These are phyloP conservation scores for Solioccasus polychromus DNA, from an alignment of 768 basidiomycete genomes.

Conservation along the genomic window DNA sequence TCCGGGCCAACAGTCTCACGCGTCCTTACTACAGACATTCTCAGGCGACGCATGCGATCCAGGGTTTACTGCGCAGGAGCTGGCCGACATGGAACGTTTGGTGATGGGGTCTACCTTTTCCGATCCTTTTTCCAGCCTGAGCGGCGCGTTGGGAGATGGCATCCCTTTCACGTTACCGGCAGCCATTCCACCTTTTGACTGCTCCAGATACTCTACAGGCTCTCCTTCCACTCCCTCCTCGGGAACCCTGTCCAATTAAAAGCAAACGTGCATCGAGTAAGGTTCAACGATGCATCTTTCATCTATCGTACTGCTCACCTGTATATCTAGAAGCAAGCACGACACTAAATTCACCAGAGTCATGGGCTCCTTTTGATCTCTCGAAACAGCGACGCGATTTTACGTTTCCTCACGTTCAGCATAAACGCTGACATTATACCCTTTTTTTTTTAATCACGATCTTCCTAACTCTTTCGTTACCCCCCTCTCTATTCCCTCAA, in stretches of 20 bases:
- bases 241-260: constrained; percentile 4
- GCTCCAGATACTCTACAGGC: constrained; percentile 5
- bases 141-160: neutral
- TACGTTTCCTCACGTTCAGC: no score
- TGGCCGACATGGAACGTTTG: constrained; percentile 18
- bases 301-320: neutral
- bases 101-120: constrained; percentile 19
- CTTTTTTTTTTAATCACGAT: no score
- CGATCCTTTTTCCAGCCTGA: constrained; percentile 21
- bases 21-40: constrained; percentile 7
- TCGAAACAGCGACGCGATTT: no score
- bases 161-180: neutral
- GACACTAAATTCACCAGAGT: no score
- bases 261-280: neutral
- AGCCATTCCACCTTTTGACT: constrained; percentile 23
- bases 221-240: constrained; percentile 15
- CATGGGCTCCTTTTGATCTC: no score
- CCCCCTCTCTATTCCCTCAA: no score
- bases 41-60: neutral
- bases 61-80: constrained; percentile 7
- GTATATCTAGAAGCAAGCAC: no score
- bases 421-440: no score
- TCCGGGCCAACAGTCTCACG: no score
- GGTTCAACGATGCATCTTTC: neutral
- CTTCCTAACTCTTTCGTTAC: no score